These are phyloP conservation scores for Cadophora luteo-olivacea DNA, from an alignment of 2,329 filamentous ascomycete genomes.

Conservation along the genomic window DNA sequence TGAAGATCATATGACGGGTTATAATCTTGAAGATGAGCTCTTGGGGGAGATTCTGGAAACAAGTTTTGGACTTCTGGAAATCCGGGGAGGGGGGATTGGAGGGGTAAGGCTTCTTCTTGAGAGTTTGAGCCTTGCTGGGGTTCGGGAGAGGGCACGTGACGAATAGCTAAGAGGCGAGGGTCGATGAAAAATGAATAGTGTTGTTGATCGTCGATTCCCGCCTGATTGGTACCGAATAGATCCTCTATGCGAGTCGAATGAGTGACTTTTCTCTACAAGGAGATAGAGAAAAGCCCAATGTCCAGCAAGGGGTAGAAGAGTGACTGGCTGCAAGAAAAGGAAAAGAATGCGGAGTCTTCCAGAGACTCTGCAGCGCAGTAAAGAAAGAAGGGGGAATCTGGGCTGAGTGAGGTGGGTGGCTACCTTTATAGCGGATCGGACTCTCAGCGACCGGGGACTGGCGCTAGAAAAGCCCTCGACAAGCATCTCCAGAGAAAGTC, in stretches of 20 bases:
- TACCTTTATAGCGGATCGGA: background rate
- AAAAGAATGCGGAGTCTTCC: slow-evolving; percentile 9
- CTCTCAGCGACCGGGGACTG: background rate
- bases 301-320: background rate
- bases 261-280: slow-evolving; percentile 1
- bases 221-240: slow-evolving; percentile 1
- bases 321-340: background rate
- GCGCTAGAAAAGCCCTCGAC: background rate
- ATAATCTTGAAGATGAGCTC: background rate
- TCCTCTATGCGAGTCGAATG: slow-evolving; percentile 7
- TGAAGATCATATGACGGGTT: background rate
- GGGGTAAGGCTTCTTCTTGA: background rate
- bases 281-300: slow-evolving; percentile 9
- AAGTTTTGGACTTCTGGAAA: slow-evolving; percentile 1
- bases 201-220: background rate
- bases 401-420: background rate
- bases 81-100: background rate
- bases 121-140: background rate
- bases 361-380: slow-evolving; percentile 4
- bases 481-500: no score
- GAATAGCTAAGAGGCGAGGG: slow-evolving; percentile 7
- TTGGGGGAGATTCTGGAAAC: background rate
- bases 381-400: background rate
- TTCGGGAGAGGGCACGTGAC: slow-evolving; percentile 4
- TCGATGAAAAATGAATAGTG: slow-evolving; percentile 1